A percentile compares a stretch with the other conserved stretches of the same genome.
These are phyloP conservation scores for Blastocladiella britannica DNA, from an alignment of 192 early-diverging fungal species.

Conservation along the genomic window DNA sequence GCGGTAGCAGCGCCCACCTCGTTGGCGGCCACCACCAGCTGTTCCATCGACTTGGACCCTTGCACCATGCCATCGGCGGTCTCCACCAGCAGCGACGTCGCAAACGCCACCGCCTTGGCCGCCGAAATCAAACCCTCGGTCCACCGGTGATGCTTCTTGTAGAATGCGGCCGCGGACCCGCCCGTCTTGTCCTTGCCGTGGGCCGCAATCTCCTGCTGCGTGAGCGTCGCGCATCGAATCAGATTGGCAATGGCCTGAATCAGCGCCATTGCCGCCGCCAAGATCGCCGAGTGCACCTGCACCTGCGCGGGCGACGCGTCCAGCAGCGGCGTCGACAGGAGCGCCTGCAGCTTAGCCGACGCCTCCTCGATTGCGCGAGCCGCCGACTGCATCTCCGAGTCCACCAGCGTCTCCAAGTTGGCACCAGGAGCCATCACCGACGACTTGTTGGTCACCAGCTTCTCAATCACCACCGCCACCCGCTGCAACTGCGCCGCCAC, in stretches of 20 bases:
- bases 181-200: slow-evolving; percentile 57
- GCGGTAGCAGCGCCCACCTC: slow-evolving; percentile 92
- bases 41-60: slow-evolving; percentile 73
- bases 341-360: slow-evolving; percentile 50
- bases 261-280: slow-evolving; percentile 76
- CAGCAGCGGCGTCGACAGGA: slow-evolving; percentile 58
- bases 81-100: slow-evolving; percentile 80
- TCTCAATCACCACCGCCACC: slow-evolving; percentile 54
- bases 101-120: slow-evolving; percentile 81
- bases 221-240: slow-evolving; percentile 79
- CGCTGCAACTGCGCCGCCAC: slow-evolving; percentile 52
- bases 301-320: slow-evolving; percentile 48
- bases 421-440: slow-evolving; percentile 26
- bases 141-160: slow-evolving; percentile 99
- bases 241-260: slow-evolving; percentile 85
- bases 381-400: slow-evolving; percentile 79
- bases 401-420: slow-evolving; percentile 77
- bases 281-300: slow-evolving; percentile 74
- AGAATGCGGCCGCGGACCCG: slow-evolving; percentile 60
- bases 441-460: slow-evolving; percentile 40
- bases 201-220: slow-evolving; percentile 91
- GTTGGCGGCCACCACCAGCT: slow-evolving; percentile 91
- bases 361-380: slow-evolving; percentile 84
- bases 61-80: slow-evolving; percentile 86
- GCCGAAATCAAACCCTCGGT: slow-evolving; percentile 95